Evolutionary conservation across 2,329 filamentous ascomycete genomes (phyloP), one percentile per base, ranked within the genome.

Genomic region (Akanthomyces lecanii): DNA sequence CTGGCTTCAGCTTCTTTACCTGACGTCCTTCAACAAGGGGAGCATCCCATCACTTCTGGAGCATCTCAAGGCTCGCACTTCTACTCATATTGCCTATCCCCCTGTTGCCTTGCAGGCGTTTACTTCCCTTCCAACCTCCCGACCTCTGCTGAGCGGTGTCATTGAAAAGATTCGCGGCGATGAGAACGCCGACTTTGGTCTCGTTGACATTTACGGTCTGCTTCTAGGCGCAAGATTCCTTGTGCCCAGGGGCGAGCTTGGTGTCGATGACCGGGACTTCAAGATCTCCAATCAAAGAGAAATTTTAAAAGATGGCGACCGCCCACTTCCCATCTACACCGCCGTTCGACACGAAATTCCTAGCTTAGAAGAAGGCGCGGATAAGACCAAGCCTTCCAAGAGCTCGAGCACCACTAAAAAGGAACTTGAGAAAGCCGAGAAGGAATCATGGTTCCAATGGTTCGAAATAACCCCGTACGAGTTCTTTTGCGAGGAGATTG

Each of bases 281-380:
- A 98, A 98, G 72, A 79, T 99, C 16, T 98, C 94, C 0, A 94
- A 91, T 69, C 95, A 99, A 74, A 82, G 87, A 63, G 81, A 84
- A 18, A 92, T 89, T 67, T 81, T 96, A 23, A 85, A 90, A 58
- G 83, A 89, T 65, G 95, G 95, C 1, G 85, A 89, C 52, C 85
- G 94, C 64, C 95, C 95, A 0, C 78, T 99, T 68, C 95, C 95
- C 0, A 97, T 99, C 56, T 99, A 99, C 71, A 96, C 94, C 0
- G 92, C 92, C 0, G 94, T 99, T 1, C 87, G 95, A 8, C 95
- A 99, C 71, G 95, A 99, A 74, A 98, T 99, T 28, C 95, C 94
- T 0, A 78, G 88, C 8, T 74, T 86, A 8, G 82, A 82, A 7
- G 61, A 66, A 5, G 57, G 60, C 28, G 44, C 51, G 76, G 78